Evolutionary conservation across 1,139 yeast genomes (phyloP), one percentile per base, ranked within the genome.

Genomic region (Chernovozyma sophiae-reginae): DNA sequence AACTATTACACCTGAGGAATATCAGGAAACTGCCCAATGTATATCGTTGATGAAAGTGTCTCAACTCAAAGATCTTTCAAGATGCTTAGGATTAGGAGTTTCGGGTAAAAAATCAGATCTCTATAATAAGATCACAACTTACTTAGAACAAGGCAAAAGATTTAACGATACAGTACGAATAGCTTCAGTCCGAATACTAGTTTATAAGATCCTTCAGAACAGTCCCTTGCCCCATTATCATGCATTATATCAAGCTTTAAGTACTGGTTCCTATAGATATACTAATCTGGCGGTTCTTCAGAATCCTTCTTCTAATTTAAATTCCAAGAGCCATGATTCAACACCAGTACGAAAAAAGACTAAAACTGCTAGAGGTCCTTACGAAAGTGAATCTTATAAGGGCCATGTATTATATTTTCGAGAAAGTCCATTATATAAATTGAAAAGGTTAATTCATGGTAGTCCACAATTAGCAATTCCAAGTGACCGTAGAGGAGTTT

Each of bases 61-160:
- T 6, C 56, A 52, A 39, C 59, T 71, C 44, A 79, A 75, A 52
- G 65, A 56, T 25, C 48, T 77, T 1, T 70, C 77, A 29, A 58
- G 74, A 34, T 49, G 76, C 2, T 48, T 77, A 20, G 72, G 70
- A 2, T 53, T 77, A 13, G 57, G 72, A 1, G 49, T 65, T 4
- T 47, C 67, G 3, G 86, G 86, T 1, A 58, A 72, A 30, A 79
- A 79, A 51, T 65, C 65, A 11, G 81, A 76, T 25, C 49, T 79
- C 13, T 65, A 68, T 34, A 74, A 69, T 19, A 58, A 82, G 32
- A 52, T 79, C 12, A 54, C 57, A 33, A 58, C 58, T 12, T 69
- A 58, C 46, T 45, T 75, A 26, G 58, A 58, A 23, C 60, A 60
- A 27, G 69, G 74, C 1, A 49, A 45, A 33, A 58, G 57, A 14